phyloP scores from a whole-genome alignment of 352 stramenopile genomes.

The Phytophthora constricta region DNA sequence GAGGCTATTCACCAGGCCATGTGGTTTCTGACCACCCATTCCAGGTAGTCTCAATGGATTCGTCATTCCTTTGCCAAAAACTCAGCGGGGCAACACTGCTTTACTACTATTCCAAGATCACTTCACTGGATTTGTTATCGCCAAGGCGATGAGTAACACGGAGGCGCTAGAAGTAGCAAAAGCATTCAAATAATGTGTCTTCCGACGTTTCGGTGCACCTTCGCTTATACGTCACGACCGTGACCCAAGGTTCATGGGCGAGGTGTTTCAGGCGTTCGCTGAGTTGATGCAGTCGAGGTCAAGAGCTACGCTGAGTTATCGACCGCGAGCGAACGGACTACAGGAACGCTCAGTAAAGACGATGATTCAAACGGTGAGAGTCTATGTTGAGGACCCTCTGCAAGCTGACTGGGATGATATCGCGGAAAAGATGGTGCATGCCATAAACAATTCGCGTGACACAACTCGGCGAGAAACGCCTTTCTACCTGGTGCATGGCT shows the following conservation, averaged over 20 bases:
- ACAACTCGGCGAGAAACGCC: background rate
- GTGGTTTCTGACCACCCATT: background rate
- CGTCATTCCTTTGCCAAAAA: background rate
- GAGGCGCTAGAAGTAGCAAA: background rate
- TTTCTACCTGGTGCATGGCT: conserved; percentile 3
- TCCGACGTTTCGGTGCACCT: conserved; percentile 9
- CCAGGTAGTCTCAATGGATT: background rate
- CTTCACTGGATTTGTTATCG: conserved; percentile 1
- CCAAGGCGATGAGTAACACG: background rate
- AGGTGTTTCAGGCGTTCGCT: conserved; percentile 14
- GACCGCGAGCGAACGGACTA: conserved; percentile 20
- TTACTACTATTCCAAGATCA: conserved; percentile 7
- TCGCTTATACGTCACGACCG: conserved; percentile 9
- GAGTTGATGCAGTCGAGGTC: conserved; percentile 11
- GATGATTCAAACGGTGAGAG: conserved; percentile 2
- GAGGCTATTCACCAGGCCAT: conserved; percentile 1
- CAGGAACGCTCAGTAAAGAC: conserved; percentile 16
- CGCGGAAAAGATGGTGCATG: background rate
- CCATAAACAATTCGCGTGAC: conserved; percentile 2
- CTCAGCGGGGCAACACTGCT: background rate
- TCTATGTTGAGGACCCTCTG: conserved; percentile 5
- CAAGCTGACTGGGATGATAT: conserved; percentile 17
- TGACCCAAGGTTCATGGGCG: conserved; percentile 22
- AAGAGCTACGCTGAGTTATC: conserved; percentile 14
- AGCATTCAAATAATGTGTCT: conserved; percentile 1